Evolutionary conservation across 441 rosid species (phyloP), one percentile per base, ranked within the genome.

Genomic region (Gossypium davidsonii): DNA sequence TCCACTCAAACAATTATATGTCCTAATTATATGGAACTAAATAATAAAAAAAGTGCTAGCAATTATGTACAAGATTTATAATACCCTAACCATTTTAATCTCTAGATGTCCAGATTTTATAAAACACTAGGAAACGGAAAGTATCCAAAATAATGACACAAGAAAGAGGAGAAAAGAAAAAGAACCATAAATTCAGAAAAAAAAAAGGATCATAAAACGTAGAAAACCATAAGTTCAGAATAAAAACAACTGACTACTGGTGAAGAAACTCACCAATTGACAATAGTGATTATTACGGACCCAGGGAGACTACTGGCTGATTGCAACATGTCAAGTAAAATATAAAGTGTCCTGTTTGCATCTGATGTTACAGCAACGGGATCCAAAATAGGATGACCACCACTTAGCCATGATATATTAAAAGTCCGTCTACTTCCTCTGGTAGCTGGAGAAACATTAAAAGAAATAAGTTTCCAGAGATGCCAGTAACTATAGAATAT

Each of bases 371-470:
- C 91, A 34, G 78, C 73, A 76, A 76, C 83, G 25, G 97, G 81
- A 86, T 93, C 94, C 76, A 94, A 79, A 81, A 87, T 60, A 74
- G 97, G 91, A 77, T 91, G 94, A 59, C 94, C 85, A 67, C 91
- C 95, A 74, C 73, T 79, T 73, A 93, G 76, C 97, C 96, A 84
- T 65, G 97, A 92, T 63, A 91, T 78, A 75, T 96, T 96, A 80
- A 96, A 93, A 73, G 75, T 73, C 72, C 74, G 84, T 74, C 86
- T 83, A 77, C 78, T 79, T 76, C 96, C 96, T 93, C 86, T 74
- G 67, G 81, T 21, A 75, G 56, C 64, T 78, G 69, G 61, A 72
- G 73, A 76, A 74, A 67, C 73, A 83, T 31, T 77, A 59, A 60
- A 17, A 69, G 48, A 66, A 55, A 65, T 42, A 17, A 75, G 37